Evolutionary conservation across 2,329 filamentous ascomycete species (phyloP), one percentile per base, ranked within the genome.

Genomic region (Nectriaceae sp.): DNA sequence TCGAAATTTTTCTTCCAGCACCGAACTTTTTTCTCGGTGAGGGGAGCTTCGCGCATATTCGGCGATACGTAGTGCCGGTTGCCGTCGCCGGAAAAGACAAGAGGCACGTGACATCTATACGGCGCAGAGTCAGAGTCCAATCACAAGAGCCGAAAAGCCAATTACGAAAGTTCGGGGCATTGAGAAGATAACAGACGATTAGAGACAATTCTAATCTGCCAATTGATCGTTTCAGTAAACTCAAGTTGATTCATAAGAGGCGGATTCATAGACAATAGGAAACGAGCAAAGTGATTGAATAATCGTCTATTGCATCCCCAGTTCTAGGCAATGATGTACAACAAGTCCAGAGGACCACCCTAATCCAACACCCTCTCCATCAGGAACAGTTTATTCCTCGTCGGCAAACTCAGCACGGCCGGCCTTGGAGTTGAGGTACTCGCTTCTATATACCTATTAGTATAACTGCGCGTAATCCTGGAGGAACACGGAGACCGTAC

Each of bases 361-460:
- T 64, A 55, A 59, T 63, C 59, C 62, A 61, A 66, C 60, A 67
- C 47, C 40, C 44, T 45, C 42, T 54, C 44, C 42, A 48, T 49
- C 38, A 42, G 40, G 33, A 39, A 35, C 60, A 70, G 75, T 77
- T 65, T 75, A 74, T 60, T 73, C 75, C 61, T 72, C 69, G 35
- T 70, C 73, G 44, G 26, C 71, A 55, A 74, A 74, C 74, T 79
- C 76, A 50, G 76, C 76, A 61, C 85, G 85, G 44, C 88, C 88
- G 47, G 79, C 76, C 82, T 91, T 91, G 62, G 87, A 90, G 80
- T 90, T 89, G 65, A 89, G 77, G 75, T 88, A 90, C 69, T 90
- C 79, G 76, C 90, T 91, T 74, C 88, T 91, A 41, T 11, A 21
- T 5, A 11, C 5, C 11, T 4, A 42, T 62, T 49, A 67, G 54